Evolutionary conservation across 1,284 basidiomycete species (phyloP).

Genomic region (Coriolopsis trogii): DNA sequence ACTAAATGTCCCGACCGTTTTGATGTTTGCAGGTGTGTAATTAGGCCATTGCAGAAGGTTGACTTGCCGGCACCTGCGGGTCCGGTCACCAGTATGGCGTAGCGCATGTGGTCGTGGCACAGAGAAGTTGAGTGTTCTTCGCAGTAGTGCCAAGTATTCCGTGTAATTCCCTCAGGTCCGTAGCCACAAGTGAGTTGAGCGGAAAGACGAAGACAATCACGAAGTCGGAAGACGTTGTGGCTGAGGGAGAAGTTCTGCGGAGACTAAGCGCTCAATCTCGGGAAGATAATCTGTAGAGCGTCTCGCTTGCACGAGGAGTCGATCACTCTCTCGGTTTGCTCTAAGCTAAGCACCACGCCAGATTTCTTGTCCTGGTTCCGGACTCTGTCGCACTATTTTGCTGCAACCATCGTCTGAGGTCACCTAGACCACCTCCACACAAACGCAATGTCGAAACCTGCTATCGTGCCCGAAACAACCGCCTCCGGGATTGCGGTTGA

Average conservation of each 20-base stretch:
- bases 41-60: constrained; percentile 88
- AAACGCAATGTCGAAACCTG: constrained; percentile 72
- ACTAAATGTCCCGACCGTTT: constrained; percentile 91
- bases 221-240: constrained; percentile 6
- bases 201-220: neutral
- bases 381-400: too few relatives aligned
- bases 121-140: neutral
- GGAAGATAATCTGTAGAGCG: constrained; percentile 21
- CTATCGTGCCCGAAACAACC: constrained; percentile 70
- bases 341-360: too few relatives aligned
- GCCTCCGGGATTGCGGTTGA: constrained; percentile 84
- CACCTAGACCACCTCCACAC: too few relatives aligned
- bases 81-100: constrained; percentile 87
- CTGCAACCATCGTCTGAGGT: too few relatives aligned
- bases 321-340: too few relatives aligned
- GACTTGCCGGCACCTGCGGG: constrained; percentile 99
- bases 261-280: constrained; percentile 10
- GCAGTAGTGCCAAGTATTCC: neutral
- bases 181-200: neutral
- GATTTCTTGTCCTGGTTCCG: too few relatives aligned
- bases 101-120: constrained; percentile 66
- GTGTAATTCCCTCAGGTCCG: neutral
- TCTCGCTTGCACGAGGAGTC: too few relatives aligned
- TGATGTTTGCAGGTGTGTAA: constrained; percentile 88
- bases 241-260: constrained; percentile 4